Conservation (phyloP, 2,329 filamentous ascomycete species). For the Daldinia sp. region DNA sequence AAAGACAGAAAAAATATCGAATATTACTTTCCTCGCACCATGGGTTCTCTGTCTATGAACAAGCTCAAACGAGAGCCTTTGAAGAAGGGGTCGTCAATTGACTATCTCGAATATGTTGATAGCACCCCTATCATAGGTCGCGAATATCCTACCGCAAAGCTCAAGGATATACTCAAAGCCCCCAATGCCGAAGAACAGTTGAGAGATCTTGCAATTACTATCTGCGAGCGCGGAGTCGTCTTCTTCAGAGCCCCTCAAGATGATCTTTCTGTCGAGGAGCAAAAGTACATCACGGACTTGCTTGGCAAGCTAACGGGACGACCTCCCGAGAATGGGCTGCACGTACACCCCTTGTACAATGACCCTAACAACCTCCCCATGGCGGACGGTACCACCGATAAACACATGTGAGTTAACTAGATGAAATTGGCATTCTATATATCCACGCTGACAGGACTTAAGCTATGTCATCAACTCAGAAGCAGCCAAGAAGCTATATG, state of each 20-base stretch:
- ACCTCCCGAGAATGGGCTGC: slow-evolving; percentile 49
- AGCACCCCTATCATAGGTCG: slow-evolving; percentile 52
- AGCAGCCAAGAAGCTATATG: slow-evolving; percentile 53
- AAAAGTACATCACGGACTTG: slow-evolving; percentile 51
- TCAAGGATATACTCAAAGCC: slow-evolving; percentile 51
- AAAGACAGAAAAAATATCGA: neutral
- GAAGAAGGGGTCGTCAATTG: slow-evolving; percentile 49
- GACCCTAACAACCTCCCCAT: slow-evolving; percentile 55
- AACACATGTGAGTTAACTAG: slow-evolving; percentile 50
- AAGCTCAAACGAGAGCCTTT: slow-evolving; percentile 44
- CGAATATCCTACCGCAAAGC: slow-evolving; percentile 50
- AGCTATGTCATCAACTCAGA: slow-evolving; percentile 56
- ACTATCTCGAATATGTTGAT: slow-evolving; percentile 51
- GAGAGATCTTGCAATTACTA: slow-evolving; percentile 53
- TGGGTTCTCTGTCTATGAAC: slow-evolving; percentile 26
- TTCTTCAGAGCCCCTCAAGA: slow-evolving; percentile 52
- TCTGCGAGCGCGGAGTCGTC: slow-evolving; percentile 52
- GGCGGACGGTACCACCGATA: slow-evolving; percentile 54
- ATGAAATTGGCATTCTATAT: neutral
- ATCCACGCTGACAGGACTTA: slow-evolving; percentile 7
- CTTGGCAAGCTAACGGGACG: slow-evolving; percentile 51
- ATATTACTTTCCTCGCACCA: slow-evolving; percentile 1
- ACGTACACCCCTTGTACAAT: slow-evolving; percentile 53
- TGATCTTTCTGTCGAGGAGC: slow-evolving; percentile 51
- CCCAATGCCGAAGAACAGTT: slow-evolving; percentile 50